Base-by-base conservation (phyloP, 345 rosid species). In the Heritiera fomes region DNA sequence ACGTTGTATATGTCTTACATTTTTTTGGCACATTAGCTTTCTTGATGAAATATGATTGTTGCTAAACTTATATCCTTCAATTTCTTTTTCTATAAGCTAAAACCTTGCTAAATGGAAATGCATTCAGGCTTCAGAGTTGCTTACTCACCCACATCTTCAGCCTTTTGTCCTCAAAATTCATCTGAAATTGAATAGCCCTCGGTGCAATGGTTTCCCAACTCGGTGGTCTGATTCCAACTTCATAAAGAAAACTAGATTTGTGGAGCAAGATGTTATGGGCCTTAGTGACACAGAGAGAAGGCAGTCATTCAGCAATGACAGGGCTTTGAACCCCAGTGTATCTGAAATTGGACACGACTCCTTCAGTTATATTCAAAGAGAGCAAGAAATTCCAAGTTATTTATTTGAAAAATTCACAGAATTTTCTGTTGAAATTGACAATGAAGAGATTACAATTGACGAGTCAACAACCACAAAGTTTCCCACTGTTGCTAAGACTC, bases 71-170 rank as follows among this genome's bases (percentile, higher is more conserved):
- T 2, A 52, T 34, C 10, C 58, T 17, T 63, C n/a, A 64, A 14
- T n/a, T 52, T 18, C 8, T 2, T 23, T 46, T 61, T 47, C 56
- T 63, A 32, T 46, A 62, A 75, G 32, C 68, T 62, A 46, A 75
- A 45, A 30, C 28, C 41, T 75, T 32, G 30, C 49, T 32, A 30
- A 59, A 77, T 69, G 75, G 17, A 56, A 56, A 69, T 72, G 34
- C 55, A 30, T 78, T 77, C 92, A 95, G 99, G 99, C 98, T 75
- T 92, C 87, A 17, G 98, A 92, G 84, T 87, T 96, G 85, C 97
- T 96, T 30, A 76, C 82, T 82, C 95, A 92, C 80, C 94, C 95
- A 10, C 90, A 91, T 86, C 99, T 96, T 78, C 95, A 90, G 75
- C 95, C 95, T 61, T 87, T 87, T 80, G 89, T 92, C 43, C 91